Percentiles rank a stretch among this genome's conserved stretches.
Evolutionary conservation across 1,139 yeast genomes (phyloP).

Genomic region (Eremothecium cymbalariae): DNA sequence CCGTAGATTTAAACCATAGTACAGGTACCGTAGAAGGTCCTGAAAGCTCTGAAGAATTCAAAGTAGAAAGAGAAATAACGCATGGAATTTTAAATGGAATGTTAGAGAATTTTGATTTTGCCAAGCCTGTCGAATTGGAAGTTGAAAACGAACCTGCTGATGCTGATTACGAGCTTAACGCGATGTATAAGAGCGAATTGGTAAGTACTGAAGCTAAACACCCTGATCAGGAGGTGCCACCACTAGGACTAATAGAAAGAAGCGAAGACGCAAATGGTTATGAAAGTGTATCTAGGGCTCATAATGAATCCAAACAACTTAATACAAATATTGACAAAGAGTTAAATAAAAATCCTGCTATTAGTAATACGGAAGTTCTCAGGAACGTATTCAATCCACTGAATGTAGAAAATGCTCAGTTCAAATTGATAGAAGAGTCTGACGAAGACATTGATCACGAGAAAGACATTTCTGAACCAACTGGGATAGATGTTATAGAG

Average conservation of each 20-base stretch:
- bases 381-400: conserved; percentile 56
- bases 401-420: conserved; percentile 27
- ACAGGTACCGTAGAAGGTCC: conserved; percentile 25
- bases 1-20: conserved; percentile 15
- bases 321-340: no score
- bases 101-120: conserved; percentile 49
- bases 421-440: conserved; percentile 32
- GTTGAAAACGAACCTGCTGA: conserved; percentile 40
- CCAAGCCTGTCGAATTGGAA: conserved; percentile 49
- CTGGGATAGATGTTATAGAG: conserved; percentile 13
- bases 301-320: no score
- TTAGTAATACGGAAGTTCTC: conserved; percentile 48
- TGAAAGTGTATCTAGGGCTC: no score
- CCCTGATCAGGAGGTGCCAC: no score
- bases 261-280: conserved; percentile 8
- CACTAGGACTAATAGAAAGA: no score
- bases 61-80: conserved; percentile 34
- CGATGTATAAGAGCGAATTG: conserved; percentile 14
- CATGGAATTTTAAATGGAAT: conserved; percentile 46
- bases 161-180: conserved; percentile 41
- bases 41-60: conserved; percentile 25
- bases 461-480: conserved; percentile 17
- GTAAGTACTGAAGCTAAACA: conserved; percentile 2
- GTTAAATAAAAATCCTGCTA: no score
- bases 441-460: conserved; percentile 36